Evolutionary conservation across 768 basidiomycete species (phyloP).

Genomic region (Pholiota molesta): DNA sequence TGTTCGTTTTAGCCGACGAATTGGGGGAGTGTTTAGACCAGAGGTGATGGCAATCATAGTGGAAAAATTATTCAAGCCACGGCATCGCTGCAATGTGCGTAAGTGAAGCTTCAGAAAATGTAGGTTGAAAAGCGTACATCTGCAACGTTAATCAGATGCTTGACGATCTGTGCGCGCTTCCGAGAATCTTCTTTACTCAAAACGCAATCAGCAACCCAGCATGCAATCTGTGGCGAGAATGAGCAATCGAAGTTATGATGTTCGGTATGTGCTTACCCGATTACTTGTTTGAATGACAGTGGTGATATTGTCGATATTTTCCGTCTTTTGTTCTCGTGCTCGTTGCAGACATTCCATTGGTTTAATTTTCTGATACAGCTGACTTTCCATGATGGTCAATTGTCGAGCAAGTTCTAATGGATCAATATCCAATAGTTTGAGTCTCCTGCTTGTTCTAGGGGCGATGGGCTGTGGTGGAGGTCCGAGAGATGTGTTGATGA

Average conservation of each 20-base stretch:
- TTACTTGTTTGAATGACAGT: slow-evolving; percentile 89
- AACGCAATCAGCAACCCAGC: slow-evolving; percentile 91
- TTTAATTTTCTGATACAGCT: slow-evolving; percentile 84
- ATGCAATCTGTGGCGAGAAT: slow-evolving; percentile 66
- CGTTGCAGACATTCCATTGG: slow-evolving; percentile 89
- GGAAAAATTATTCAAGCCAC: slow-evolving; percentile 89
- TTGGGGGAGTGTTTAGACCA: slow-evolving; percentile 91
- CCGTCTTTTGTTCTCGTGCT: slow-evolving; percentile 75
- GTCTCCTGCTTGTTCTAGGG: slow-evolving; percentile 69
- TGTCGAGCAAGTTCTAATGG: slow-evolving; percentile 91
- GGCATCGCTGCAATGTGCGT: slow-evolving; percentile 70
- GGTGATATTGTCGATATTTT: slow-evolving; percentile 82
- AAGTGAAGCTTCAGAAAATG: background rate
- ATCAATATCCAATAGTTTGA: slow-evolving; percentile 87
- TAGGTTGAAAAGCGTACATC: slow-evolving; percentile 60
- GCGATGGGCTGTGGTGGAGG: slow-evolving; percentile 75
- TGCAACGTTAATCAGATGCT: slow-evolving; percentile 89
- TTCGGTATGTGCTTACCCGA: slow-evolving; percentile 49
- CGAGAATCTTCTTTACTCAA: slow-evolving; percentile 80
- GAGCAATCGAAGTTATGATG: background rate
- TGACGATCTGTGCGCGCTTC: slow-evolving; percentile 79
- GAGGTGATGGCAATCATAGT: slow-evolving; percentile 97
- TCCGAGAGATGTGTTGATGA: slow-evolving; percentile 55
- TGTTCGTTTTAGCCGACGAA: slow-evolving; percentile 89
- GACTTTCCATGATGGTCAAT: slow-evolving; percentile 88